Evolutionary conservation across 176 grass and related monocot species (phyloP), one percentile per base, ranked within the genome.

Genomic region (Raddia distichophylla): DNA sequence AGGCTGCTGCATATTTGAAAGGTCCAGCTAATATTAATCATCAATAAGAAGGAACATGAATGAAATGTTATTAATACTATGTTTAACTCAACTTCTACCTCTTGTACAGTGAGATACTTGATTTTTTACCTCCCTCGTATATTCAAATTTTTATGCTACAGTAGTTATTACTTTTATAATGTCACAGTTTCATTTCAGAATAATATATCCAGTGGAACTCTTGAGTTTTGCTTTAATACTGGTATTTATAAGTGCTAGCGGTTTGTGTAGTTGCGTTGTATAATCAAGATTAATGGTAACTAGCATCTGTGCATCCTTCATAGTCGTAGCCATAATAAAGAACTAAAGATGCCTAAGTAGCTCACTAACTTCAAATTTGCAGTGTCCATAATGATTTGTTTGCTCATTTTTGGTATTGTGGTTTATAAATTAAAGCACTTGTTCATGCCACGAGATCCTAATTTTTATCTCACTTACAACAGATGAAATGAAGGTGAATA

Each of bases 401-500:
- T 74, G 19, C 61, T 68, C 66, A 53, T 22, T 66, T 64, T 89
- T 59, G 67, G 9, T 74, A 66, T 50, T 37, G 43, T 27, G 22
- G n/a, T 75, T 49, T 75, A 52, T 42, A 34, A 60, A 33, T 40
- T 32, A 34, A 60, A 33, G 35, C 10, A 7, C 40, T 82, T 82
- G 9, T 74, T 85, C 51, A 37, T 74, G 48, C 84, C 59, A 4
- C 78, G 19, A 48, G 50, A 65, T 40, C 60, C 33, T 61, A 61
- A 64, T 74, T 37, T 8, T 84, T 85, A 76, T 71, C 19, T 81
- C 59, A 72, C 51, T 66, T 78, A 34, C 35, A 80, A 84, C 88
- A 98, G 95, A 98, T 79, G 92, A 95, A 77, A 95, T 98, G 95
- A 82, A 80, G 45, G 92, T 98, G n/a, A 86, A 48, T 64, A 52